A percentile compares a stretch with the other conserved stretches of the same genome.
Conservation (phyloP, 495 filamentous ascomycete species). For the Lasiosphaeriaceae sp. region DNA sequence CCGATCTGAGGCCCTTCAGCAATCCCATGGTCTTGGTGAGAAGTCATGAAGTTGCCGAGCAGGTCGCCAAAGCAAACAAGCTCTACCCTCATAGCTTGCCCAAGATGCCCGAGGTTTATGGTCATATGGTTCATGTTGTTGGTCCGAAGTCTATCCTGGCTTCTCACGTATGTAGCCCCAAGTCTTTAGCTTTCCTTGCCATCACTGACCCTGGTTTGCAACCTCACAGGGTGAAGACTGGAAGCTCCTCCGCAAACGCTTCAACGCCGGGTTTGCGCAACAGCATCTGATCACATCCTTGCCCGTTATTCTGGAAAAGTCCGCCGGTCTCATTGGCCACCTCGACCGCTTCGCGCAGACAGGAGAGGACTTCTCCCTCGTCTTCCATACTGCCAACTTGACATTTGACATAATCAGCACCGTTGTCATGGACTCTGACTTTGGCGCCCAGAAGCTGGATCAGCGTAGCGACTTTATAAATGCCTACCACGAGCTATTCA, state of each 20-base stretch:
- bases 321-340: too few species aligned
- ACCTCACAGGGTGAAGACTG: constrained; percentile 26
- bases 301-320: too few species aligned
- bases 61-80: constrained; percentile 32
- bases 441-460: constrained; percentile 14
- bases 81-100: constrained; percentile 30
- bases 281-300: constrained; percentile 29
- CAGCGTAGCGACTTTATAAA: not conserved
- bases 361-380: constrained; percentile 14
- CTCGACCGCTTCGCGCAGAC: not conserved
- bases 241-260: constrained; percentile 28
- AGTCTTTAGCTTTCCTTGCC: not conserved
- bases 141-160: not conserved
- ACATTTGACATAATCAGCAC: constrained; percentile 25
- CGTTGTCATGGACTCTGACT: constrained; percentile 16
- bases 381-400: constrained; percentile 5
- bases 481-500: constrained; percentile 5
- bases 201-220: constrained; percentile 25
- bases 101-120: constrained; percentile 20
- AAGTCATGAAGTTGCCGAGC: constrained; percentile 36
- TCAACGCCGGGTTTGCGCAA: constrained; percentile 33
- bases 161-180: not conserved
- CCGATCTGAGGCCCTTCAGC: constrained; percentile 28
- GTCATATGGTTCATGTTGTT: not conserved
- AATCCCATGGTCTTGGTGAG: constrained; percentile 28